phyloP scores from a whole-genome alignment of 108 stramenopile species.

The Nitzschia sp. region DNA sequence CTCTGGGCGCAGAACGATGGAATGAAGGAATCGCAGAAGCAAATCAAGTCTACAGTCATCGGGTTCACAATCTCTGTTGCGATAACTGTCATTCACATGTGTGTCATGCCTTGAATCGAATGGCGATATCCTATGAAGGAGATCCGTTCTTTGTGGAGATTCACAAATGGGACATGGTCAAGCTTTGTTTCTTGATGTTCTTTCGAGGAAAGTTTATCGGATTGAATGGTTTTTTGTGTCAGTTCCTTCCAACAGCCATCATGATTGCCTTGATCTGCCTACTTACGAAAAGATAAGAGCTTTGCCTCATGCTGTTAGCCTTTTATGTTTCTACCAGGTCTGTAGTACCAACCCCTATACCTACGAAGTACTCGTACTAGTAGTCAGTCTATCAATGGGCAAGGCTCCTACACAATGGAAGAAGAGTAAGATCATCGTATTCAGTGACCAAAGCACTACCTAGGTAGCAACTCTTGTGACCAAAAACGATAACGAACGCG shows the following conservation, averaged over 20 bases:
- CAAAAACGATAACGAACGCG: no score
- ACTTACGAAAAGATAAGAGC: no score
- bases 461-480: no score
- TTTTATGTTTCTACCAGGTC: no score
- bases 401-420: no score
- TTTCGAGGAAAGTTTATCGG: constrained; percentile 78
- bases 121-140: constrained; percentile 65
- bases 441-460: no score
- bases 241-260: constrained; percentile 55
- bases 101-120: constrained; percentile 83
- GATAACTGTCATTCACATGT: constrained; percentile 99
- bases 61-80: constrained; percentile 90
- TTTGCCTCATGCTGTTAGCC: no score
- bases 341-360: no score
- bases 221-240: constrained; percentile 48
- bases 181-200: constrained; percentile 87
- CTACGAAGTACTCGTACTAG: no score
- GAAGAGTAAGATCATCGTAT: no score
- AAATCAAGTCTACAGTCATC: constrained; percentile 73
- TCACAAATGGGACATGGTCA: constrained; percentile 92
- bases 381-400: no score
- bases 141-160: background rate
- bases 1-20: constrained; percentile 35
- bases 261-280: background rate
- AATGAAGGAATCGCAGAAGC: constrained; percentile 85